phyloP scores from a whole-genome alignment of 768 basidiomycete genomes.

The Paxillus ammoniavirescens region DNA sequence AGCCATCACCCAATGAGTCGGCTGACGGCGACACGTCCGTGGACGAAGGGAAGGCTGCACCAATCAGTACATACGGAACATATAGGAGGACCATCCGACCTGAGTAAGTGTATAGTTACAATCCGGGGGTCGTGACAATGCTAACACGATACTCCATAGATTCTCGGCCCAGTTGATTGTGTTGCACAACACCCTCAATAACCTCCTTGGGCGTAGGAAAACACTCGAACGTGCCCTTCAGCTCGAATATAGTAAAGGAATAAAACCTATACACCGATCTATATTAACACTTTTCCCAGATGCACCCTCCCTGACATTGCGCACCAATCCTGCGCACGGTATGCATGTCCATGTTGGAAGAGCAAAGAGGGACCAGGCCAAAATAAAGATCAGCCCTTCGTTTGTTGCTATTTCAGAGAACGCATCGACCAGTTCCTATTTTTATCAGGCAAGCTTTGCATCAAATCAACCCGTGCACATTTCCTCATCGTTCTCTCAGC shows the following conservation, averaged over 20 bases:
- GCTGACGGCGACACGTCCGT: conserved; percentile 19
- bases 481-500: conserved; percentile 37
- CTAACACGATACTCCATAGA: conserved; percentile 32
- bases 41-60: conserved; percentile 8
- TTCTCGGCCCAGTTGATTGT: conserved; percentile 54
- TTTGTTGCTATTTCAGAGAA: conserved; percentile 65
- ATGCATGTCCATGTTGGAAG: conserved; percentile 73
- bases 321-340: conserved; percentile 65
- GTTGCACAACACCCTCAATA: conserved; percentile 49
- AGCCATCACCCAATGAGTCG: conserved; percentile 19
- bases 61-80: conserved; percentile 28
- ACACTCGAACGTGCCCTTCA: conserved; percentile 57
- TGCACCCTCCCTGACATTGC: conserved; percentile 71
- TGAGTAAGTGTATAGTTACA: conserved; percentile 42
- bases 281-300: conserved; percentile 38
- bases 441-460: conserved; percentile 49
- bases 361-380: conserved; percentile 58
- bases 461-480: not conserved
- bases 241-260: conserved; percentile 46
- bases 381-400: conserved; percentile 42
- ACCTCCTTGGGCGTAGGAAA: conserved; percentile 45
- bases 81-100: conserved; percentile 63
- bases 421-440: conserved; percentile 65
- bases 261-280: not conserved
- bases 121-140: not conserved